phyloP scores from a whole-genome alignment of 192 early-diverging fungal genomes.

The Podila verticillata region DNA sequence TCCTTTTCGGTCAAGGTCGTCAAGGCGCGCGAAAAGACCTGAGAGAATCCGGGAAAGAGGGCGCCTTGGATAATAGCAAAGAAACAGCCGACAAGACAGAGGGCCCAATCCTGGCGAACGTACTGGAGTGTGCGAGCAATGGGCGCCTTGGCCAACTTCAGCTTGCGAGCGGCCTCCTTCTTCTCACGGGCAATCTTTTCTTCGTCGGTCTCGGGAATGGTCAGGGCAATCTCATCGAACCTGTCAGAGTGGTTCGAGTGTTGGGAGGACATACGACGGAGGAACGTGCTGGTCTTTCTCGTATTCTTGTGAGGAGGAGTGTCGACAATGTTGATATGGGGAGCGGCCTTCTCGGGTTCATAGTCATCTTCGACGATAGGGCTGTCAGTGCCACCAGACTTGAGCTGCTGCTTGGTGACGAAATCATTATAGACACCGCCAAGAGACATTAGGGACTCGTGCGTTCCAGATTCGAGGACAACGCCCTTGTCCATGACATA shows the following conservation, averaged over 20 bases:
- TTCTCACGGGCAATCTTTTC: conserved; percentile 42
- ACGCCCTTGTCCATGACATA: conserved; percentile 73
- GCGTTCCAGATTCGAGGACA: conserved; percentile 76
- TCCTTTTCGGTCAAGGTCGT: conserved; percentile 28
- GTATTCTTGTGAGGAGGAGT: conserved; percentile 43
- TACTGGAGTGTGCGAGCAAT: conserved; percentile 56
- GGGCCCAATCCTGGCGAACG: conserved; percentile 63
- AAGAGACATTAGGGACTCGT: conserved; percentile 69
- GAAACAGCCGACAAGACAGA: conserved; percentile 66
- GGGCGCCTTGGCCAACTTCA: conserved; percentile 62
- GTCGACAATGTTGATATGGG: conserved; percentile 38
- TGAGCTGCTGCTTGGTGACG: conserved; percentile 71
- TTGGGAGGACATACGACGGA: conserved; percentile 42
- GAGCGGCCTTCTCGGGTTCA: not conserved
- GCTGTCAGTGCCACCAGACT: conserved; percentile 35
- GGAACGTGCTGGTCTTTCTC: not conserved
- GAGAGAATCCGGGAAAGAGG: conserved; percentile 81
- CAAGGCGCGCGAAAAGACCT: conserved; percentile 60
- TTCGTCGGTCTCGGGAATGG: conserved; percentile 38
- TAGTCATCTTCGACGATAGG: too few species aligned
- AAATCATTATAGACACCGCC: conserved; percentile 63
- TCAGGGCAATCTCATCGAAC: conserved; percentile 14
- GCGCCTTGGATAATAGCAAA: conserved; percentile 54
- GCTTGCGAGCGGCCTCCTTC: conserved; percentile 37
- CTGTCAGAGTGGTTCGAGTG: conserved; percentile 41